These are phyloP conservation scores for Amaranthus palmeri DNA, from an alignment of 148 eudicot species.

Conservation along the genomic window DNA sequence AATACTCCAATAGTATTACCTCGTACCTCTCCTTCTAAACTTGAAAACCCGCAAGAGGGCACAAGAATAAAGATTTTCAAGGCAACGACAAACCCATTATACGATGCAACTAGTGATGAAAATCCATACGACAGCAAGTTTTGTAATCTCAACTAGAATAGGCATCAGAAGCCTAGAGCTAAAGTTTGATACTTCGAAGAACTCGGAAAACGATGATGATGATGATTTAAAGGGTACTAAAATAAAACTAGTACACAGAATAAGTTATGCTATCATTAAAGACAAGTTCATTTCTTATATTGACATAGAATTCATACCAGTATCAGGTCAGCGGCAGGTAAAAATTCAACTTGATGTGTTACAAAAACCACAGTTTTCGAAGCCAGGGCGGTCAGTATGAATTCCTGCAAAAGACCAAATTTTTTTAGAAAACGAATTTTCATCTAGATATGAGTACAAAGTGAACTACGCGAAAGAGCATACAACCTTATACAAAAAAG, in stretches of 20 bases:
- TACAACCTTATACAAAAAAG: constrained; percentile 72
- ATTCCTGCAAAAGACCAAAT: constrained; percentile 54
- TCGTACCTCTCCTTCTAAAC: background rate
- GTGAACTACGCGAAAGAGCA: constrained; percentile 5
- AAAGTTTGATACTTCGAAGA: background rate
- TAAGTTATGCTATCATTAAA: background rate
- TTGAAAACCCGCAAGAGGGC: background rate
- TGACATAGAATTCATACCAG: constrained; percentile 47
- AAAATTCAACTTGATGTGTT: constrained; percentile 95
- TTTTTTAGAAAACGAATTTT: constrained; percentile 15
- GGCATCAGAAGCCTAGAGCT: background rate
- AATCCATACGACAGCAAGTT: background rate
- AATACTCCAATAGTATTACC: background rate
- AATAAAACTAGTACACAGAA: background rate
- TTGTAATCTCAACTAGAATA: background rate
- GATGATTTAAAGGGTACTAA: background rate
- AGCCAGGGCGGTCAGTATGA: constrained; percentile 65
- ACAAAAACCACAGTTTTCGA: constrained; percentile 79
- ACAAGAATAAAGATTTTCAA: background rate
- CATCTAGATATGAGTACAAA: constrained; percentile 11
- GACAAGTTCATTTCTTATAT: constrained; percentile 4
- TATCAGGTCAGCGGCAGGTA: constrained; percentile 85
- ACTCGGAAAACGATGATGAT: background rate
- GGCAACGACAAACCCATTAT: background rate
- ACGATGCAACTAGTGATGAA: background rate